Conservation (phyloP, 257 asterid genomes). For the Eucommia ulmoides region DNA sequence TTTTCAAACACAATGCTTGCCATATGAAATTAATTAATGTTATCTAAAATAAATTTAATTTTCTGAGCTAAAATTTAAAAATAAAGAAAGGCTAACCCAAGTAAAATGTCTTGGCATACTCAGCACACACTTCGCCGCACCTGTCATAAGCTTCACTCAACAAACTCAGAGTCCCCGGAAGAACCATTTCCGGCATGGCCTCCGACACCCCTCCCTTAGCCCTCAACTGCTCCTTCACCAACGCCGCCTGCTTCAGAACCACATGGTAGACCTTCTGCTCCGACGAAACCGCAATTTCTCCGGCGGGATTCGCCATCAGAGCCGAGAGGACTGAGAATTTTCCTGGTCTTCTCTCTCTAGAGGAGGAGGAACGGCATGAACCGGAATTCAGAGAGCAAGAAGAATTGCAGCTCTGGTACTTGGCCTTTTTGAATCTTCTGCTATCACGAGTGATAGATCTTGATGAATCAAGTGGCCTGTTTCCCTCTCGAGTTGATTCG, state of each 20-base stretch:
- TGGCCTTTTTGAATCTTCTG: neutral
- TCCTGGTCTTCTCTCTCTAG: neutral
- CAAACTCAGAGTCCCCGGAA: conserved; percentile 54
- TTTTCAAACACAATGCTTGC: no score
- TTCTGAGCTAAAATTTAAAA: no score
- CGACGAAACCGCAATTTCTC: neutral
- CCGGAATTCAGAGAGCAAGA: neutral
- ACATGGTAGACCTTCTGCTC: neutral
- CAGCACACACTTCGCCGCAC: conserved; percentile 91
- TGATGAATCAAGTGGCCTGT: neutral
- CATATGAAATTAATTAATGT: no score
- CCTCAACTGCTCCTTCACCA: neutral
- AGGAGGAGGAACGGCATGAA: neutral
- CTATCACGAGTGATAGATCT: neutral
- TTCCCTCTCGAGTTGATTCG: neutral
- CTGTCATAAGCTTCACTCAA: conserved; percentile 92
- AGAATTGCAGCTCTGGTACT: neutral
- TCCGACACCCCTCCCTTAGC: neutral
- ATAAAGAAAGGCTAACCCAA: conserved; percentile 48
- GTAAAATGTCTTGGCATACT: conserved; percentile 96
- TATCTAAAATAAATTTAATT: no score
- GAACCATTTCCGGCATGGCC: conserved; percentile 10
- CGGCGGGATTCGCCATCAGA: neutral
- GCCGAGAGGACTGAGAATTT: neutral
- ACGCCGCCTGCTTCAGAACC: neutral